Evolutionary conservation across 2,329 filamentous ascomycete species (phyloP).

Genomic region (Aspergillus novofumigatus): DNA sequence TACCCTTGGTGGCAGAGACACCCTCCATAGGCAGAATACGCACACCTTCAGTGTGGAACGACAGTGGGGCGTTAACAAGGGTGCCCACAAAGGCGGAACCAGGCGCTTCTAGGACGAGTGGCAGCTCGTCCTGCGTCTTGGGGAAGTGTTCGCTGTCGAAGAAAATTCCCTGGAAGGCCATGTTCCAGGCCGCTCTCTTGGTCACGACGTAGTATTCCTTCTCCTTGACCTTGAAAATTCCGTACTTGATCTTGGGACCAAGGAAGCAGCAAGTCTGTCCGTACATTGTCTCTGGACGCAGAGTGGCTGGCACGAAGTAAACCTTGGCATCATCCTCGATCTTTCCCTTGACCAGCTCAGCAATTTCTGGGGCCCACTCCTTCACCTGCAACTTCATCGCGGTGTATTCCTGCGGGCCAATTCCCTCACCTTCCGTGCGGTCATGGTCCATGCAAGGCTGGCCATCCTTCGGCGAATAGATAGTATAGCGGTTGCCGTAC

Average conservation of each 20-base stretch:
- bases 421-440: constrained; percentile 72
- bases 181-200: constrained; percentile 81
- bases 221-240: constrained; percentile 73
- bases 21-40: constrained; percentile 93
- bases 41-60: constrained; percentile 75
- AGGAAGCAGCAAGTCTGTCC: constrained; percentile 96
- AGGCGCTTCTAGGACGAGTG: constrained; percentile 68
- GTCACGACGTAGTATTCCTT: constrained; percentile 82
- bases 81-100: constrained; percentile 83
- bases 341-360: constrained; percentile 68
- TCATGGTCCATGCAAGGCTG: constrained; percentile 89
- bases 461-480: constrained; percentile 86
- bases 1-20: constrained; percentile 88
- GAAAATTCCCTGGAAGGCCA: constrained; percentile 90
- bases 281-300: constrained; percentile 97
- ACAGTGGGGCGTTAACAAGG: constrained; percentile 84
- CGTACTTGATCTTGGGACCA: constrained; percentile 82
- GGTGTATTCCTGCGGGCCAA: constrained; percentile 86
- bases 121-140: constrained; percentile 64
- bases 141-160: constrained; percentile 48
- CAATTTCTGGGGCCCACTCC: constrained; percentile 78
- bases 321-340: constrained; percentile 74
- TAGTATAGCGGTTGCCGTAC: constrained; percentile 87
- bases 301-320: constrained; percentile 85
- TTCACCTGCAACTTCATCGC: constrained; percentile 86